These are phyloP conservation scores for Mollisia scopiformis DNA, from an alignment of 2,329 filamentous ascomycete genomes.

Conservation along the genomic window DNA sequence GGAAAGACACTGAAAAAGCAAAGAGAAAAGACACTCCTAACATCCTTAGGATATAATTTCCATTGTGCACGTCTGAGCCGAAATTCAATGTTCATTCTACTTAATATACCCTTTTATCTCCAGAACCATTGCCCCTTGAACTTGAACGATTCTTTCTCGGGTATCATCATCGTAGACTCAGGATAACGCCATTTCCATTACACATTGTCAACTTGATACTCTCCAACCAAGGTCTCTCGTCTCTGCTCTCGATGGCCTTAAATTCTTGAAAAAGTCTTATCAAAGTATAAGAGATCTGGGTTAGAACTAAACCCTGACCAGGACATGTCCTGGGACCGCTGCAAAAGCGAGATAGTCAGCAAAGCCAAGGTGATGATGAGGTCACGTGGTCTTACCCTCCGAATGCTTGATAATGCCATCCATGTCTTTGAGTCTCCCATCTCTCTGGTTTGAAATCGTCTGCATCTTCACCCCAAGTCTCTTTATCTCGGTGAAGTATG, in stretches of 20 bases:
- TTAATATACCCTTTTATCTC: no score
- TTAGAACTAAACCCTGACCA: neutral
- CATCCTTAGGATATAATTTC: no score
- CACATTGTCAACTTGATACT: neutral
- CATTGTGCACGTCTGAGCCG: no score
- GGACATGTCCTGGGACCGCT: neutral
- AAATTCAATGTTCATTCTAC: no score
- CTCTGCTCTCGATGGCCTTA: neutral
- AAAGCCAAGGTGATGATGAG: neutral
- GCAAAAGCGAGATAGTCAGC: neutral
- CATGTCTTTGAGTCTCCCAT: conserved; percentile 38
- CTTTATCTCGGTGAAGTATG: conserved; percentile 41
- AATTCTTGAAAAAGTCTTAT: neutral
- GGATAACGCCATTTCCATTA: neutral
- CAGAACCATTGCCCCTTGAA: no score
- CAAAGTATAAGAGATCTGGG: neutral
- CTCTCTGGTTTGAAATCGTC: conserved; percentile 44
- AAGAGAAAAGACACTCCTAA: no score
- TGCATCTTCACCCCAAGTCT: conserved; percentile 68
- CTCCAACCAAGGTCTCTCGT: neutral
- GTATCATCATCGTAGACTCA: neutral
- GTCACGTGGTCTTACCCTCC: neutral
- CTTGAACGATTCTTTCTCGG: neutral
- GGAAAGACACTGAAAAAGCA: no score
- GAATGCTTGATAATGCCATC: neutral